These are phyloP conservation scores for Phlegmacium glaucopus DNA, from an alignment of 768 basidiomycete genomes.

Conservation along the genomic window DNA sequence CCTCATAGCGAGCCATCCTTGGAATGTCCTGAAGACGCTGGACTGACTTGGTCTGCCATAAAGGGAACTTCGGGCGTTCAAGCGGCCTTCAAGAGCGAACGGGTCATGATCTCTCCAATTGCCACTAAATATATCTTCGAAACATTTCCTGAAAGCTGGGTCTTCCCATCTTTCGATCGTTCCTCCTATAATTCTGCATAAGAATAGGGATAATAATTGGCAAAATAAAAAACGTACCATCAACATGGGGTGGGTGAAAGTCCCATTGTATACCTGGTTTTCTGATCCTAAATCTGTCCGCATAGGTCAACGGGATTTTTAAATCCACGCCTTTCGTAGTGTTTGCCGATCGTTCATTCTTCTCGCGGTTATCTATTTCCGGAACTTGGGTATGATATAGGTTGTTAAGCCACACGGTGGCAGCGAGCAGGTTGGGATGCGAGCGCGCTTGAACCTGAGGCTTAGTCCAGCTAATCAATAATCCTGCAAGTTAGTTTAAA, in stretches of 20 bases:
- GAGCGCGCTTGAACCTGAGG: conserved; percentile 66
- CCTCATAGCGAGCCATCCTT: conserved; percentile 78
- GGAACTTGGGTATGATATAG: conserved; percentile 41
- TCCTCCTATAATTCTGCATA: conserved; percentile 45
- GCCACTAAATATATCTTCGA: conserved; percentile 56
- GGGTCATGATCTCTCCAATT: conserved; percentile 66
- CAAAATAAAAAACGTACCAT: conserved; percentile 28
- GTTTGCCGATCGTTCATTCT: conserved; percentile 14
- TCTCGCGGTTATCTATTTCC: conserved; percentile 23
- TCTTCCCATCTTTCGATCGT: conserved; percentile 78
- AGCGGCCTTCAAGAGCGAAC: conserved; percentile 56
- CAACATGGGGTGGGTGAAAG: conserved; percentile 40
- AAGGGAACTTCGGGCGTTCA: conserved; percentile 59
- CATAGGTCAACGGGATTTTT: conserved; percentile 61
- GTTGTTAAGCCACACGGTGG: conserved; percentile 58
- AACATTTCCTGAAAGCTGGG: conserved; percentile 52
- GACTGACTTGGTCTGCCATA: conserved; percentile 56
- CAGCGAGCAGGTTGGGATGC: conserved; percentile 61
- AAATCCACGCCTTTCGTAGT: conserved; percentile 52
- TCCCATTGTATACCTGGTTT: conserved; percentile 60
- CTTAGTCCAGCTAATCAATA: conserved; percentile 37
- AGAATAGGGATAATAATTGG: conserved; percentile 5
- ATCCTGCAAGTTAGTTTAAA: neutral
- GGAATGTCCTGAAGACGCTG: conserved; percentile 60
- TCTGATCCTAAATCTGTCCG: conserved; percentile 72